Evolutionary conservation across 352 stramenopile species (phyloP).

Genomic region (Phytophthora colocasiae): DNA sequence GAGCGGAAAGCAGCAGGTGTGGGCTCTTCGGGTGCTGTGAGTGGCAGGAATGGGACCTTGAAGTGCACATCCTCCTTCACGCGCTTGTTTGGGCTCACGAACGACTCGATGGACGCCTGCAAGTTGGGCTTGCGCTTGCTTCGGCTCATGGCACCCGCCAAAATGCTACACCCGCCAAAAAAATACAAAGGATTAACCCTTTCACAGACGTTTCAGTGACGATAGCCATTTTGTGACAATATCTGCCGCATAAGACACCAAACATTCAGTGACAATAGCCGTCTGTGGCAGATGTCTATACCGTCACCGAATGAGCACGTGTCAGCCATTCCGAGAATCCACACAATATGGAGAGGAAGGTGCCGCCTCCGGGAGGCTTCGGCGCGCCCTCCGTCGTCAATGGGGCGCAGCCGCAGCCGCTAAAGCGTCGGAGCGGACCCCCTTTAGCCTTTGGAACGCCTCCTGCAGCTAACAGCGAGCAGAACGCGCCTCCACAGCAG

Average conservation of each 20-base stretch:
- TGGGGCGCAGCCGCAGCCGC: conserved; percentile 12
- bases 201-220: no score
- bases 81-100: conserved; percentile 41
- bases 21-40: conserved; percentile 67
- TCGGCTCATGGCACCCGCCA: conserved; percentile 11
- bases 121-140: conserved; percentile 35
- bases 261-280: conserved; percentile 2
- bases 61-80: conserved; percentile 76
- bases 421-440: conserved; percentile 11
- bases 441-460: conserved; percentile 3
- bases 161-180: neutral
- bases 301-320: conserved; percentile 31
- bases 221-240: no score
- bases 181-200: no score
- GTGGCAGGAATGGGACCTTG: conserved; percentile 85
- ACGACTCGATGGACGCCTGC: conserved; percentile 66
- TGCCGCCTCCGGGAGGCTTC: conserved; percentile 25
- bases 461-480: conserved; percentile 1
- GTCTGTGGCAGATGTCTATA: neutral
- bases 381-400: conserved; percentile 20
- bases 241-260: conserved; percentile 5
- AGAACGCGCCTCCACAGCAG: conserved; percentile 22
- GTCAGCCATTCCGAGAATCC: conserved; percentile 16
- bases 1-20: conserved; percentile 63
- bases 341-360: conserved; percentile 39